These are phyloP conservation scores for Pelagophyceae sp. DNA, from an alignment of 352 stramenopile genomes.

Conservation along the genomic window DNA sequence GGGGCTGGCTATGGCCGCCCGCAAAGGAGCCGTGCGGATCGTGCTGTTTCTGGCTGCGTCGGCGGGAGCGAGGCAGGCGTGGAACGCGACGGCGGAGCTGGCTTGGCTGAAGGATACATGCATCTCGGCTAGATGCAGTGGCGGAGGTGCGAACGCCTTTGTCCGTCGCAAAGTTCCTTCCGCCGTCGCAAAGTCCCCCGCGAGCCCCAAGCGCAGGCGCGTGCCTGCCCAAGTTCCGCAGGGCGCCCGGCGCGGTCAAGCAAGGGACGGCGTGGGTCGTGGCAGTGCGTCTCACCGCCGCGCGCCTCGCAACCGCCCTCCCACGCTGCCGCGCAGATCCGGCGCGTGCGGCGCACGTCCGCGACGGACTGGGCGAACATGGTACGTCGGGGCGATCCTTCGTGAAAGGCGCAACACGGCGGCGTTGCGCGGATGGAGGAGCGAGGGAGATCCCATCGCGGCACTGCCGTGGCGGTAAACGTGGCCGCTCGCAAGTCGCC, in stretches of 20 bases:
- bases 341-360: background rate
- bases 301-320: background rate
- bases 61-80: background rate
- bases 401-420: too few relatives aligned
- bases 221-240: background rate
- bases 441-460: too few relatives aligned
- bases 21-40: too few relatives aligned
- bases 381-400: background rate
- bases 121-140: background rate
- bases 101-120: background rate
- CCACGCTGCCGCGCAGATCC: background rate
- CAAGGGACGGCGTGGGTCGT: background rate
- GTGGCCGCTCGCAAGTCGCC: too few relatives aligned
- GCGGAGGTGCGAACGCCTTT: background rate
- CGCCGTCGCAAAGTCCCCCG: background rate
- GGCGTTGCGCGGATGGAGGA: too few relatives aligned
- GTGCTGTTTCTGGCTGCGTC: background rate
- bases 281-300: background rate
- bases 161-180: background rate
- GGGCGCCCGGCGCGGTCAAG: background rate
- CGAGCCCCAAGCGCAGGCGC: background rate
- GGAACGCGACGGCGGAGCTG: conserved; percentile 8
- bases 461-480: too few relatives aligned
- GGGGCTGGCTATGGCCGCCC: too few relatives aligned
- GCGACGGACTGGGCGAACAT: conserved; percentile 19